These are phyloP conservation scores for Ganoderma leucocontextum DNA, from an alignment of 1,284 basidiomycete species.

Conservation along the genomic window DNA sequence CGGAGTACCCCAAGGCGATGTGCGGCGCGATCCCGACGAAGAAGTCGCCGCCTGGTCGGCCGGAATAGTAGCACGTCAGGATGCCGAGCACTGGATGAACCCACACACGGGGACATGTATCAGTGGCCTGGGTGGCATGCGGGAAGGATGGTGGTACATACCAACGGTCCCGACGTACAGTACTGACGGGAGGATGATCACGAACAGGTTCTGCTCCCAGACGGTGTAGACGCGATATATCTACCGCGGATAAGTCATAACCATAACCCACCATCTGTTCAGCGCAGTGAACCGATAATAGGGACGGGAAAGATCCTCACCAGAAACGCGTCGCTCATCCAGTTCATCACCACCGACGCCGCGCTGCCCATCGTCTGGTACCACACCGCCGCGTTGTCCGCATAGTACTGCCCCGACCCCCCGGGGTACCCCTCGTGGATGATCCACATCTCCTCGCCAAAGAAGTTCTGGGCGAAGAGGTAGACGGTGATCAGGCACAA, in stretches of 20 bases:
- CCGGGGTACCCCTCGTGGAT: slow-evolving; percentile 28
- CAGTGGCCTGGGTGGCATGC: too few species aligned
- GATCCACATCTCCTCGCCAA: slow-evolving; percentile 35
- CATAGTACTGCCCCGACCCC: slow-evolving; percentile 23
- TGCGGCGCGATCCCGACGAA: slow-evolving; percentile 23
- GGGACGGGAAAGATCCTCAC: slow-evolving; percentile 13
- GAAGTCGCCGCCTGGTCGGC: slow-evolving; percentile 19
- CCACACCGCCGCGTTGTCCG: slow-evolving; percentile 28
- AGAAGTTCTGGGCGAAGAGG: slow-evolving; percentile 26
- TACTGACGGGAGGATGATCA: slow-evolving; percentile 8
- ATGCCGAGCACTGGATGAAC: slow-evolving; percentile 12
- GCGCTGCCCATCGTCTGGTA: slow-evolving; percentile 32
- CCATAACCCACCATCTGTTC: neutral
- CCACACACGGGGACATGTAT: too few species aligned
- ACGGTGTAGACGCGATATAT: slow-evolving; percentile 25
- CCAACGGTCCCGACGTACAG: slow-evolving; percentile 21
- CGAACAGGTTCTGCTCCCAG: slow-evolving; percentile 12
- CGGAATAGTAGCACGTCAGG: slow-evolving; percentile 17
- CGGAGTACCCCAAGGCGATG: slow-evolving; percentile 23
- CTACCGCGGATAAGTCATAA: neutral
- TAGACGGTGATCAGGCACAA: slow-evolving; percentile 30
- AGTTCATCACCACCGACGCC: slow-evolving; percentile 23
- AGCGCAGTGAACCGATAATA: neutral
- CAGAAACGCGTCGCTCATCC: slow-evolving; percentile 28
- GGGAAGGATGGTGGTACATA: too few species aligned